These are phyloP conservation scores for Heritiera fomes DNA, from an alignment of 345 rosid genomes.

Conservation along the genomic window DNA sequence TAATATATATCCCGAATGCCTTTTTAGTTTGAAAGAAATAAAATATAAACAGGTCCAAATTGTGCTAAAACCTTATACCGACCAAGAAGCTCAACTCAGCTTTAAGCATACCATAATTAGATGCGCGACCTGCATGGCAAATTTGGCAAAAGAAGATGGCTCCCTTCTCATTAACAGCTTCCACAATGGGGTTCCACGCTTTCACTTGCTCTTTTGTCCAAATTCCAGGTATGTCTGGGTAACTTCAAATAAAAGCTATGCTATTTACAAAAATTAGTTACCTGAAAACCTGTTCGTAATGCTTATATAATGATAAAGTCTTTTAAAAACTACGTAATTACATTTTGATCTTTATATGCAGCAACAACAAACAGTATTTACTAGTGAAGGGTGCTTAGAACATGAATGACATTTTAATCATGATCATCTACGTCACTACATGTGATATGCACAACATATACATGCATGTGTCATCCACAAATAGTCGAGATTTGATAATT, in stretches of 20 bases:
- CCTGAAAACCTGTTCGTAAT: not conserved
- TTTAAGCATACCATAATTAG: not conserved
- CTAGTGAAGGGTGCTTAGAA: no score
- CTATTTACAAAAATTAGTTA: not conserved
- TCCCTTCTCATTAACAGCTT: constrained; percentile 36
- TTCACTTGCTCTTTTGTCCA: constrained; percentile 20
- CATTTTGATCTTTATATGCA: no score
- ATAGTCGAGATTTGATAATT: no score
- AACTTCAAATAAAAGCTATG: constrained; percentile 15
- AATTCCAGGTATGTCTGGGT: constrained; percentile 28
- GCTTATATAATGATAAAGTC: not conserved
- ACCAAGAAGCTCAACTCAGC: not conserved
- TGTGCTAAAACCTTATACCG: not conserved
- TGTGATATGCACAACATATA: no score
- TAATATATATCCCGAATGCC: not conserved
- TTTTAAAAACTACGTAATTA: not conserved
- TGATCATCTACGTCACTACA: no score
- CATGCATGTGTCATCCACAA: no score
- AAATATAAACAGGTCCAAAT: not conserved
- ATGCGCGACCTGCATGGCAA: constrained; percentile 24
- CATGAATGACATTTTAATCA: no score
- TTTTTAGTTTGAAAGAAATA: not conserved
- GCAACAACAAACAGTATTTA: no score
- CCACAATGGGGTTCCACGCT: constrained; percentile 36
- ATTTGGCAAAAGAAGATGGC: constrained; percentile 36